Evolutionary conservation across 768 basidiomycete species (phyloP), one percentile per base, ranked within the genome.

Genomic region (button mushroom (Agaricus bisporus)): DNA sequence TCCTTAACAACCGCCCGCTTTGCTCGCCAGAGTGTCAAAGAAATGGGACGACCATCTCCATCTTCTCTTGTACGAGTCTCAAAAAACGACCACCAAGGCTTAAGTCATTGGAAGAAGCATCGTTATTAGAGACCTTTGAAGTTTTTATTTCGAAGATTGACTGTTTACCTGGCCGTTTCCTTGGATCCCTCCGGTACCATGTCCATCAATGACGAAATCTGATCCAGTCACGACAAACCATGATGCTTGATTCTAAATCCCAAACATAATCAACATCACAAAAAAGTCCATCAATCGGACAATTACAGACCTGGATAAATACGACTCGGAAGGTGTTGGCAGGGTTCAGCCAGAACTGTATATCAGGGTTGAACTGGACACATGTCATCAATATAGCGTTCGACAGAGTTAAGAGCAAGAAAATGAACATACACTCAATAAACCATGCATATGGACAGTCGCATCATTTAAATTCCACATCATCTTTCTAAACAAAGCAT

Each of bases 61-160:
- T 83, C 81, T 41, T 58, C 66, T 38, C 74, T 69, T 14, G 77
- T 67, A 22, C 66, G 68, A 41, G 72, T 76, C 18, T 74, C 70
- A 61, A 76, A 82, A 63, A 73, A 80, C 0, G 76, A 66, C 80
- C 81, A 84, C 81, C 81, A 84, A 7, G 73, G 66, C 77, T 82
- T 82, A 41, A 7, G 44, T 48, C 22, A 22, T 22, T 2, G 4
- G 22, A 22, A 22, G 22, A 22, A 22, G 22, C 22, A 20, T 47
- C 2, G 8, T 17, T 14, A 29, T 36, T n/a, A 8, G 20, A 9
- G 5, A 20, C 3, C 0, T 15, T 20, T 2, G 32, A 22, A 17
- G 17, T 41, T 22, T 32, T 11, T 32, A 32, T 32, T 7, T 32
- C 32, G 11, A 25, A 9, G 26, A 11, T 29, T 7, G 11, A n/a